Conservation (phyloP, 208 protist species). For the Porcisia hertigi region DNA sequence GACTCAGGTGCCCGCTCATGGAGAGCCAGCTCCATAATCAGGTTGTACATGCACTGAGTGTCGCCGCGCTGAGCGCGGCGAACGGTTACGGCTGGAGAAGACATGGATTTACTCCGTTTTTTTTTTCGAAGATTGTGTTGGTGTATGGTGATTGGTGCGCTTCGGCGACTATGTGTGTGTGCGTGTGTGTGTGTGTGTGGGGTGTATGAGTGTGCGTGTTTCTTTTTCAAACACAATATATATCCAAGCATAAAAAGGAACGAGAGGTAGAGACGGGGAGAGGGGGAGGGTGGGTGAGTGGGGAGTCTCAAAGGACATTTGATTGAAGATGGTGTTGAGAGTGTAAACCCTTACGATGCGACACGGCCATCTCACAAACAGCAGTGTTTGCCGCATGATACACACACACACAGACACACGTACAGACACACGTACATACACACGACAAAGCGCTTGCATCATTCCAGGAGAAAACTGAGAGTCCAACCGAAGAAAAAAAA, state of each 20-base stretch:
- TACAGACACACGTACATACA: not conserved
- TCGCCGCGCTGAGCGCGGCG: conserved; percentile 35
- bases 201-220: not conserved
- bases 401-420: not conserved
- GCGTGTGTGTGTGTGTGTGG: not conserved
- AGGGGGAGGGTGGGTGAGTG: not conserved
- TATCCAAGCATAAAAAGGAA: not conserved
- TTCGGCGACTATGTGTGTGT: not conserved
- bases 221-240: not conserved
- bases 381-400: not conserved
- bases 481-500: not conserved
- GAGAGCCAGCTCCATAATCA: conserved; percentile 48
- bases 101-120: not conserved
- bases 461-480: not conserved
- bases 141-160: not conserved
- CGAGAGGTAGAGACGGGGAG: not conserved
- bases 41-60: conserved; percentile 33
- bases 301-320: not conserved
- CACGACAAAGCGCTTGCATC: not conserved
- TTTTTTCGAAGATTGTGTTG: not conserved
- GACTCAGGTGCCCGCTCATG: conserved; percentile 40
- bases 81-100: conserved; percentile 23
- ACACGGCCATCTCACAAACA: not conserved
- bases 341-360: not conserved
- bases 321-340: not conserved